Evolutionary conservation across 169 alveolate species (phyloP), one percentile per base, ranked within the genome.

Genomic region (Fabrea salina): DNA sequence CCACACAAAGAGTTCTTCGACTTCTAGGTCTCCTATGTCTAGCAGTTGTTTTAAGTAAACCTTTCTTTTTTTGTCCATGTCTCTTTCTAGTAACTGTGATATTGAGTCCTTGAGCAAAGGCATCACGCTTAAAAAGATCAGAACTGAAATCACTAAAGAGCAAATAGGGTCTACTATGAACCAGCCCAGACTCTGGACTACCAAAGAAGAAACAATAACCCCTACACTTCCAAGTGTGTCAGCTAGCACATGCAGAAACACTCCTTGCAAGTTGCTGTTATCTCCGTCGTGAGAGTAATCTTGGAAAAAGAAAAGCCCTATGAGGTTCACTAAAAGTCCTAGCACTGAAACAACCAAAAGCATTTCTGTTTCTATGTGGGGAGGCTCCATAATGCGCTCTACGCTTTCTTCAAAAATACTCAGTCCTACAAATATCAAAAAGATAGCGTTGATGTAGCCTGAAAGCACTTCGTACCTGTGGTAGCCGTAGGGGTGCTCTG

Each of bases 201-300:
- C 82, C 22, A 91, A 56, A 7, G 94, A 83, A 30, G 96, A 90
- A n/a, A 94, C 78, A 25, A 94, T 89, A 39, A 92, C 96, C 19
- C 96, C 96, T 4, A 94, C 96, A 86, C 94, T 88, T 25, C 96
- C 97, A 32, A 94, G 75, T 32, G 96, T 85, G 82, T 94, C 97
- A 32, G 96, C 96, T 19, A 94, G 84, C 70, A 94, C 87, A 71
- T 94, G 97, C 25, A 94, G 82, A 82, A 87, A 94, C 19, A 94
- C 93, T 37, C 96, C 92, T 83, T 75, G 54, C 30, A 82, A 51
- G 8, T 79, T 74, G 35, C 54, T 43, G 27, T 74, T 43, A 2
- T 74, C 66, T 0, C 66, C 68, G n/a, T n/a, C n/a, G 19, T 74
- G 74, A 53, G 39, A 40, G n/a, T n/a, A n/a, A 40, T 91, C 95